These are phyloP conservation scores for Ricinus communis DNA, from an alignment of 345 rosid species.

Conservation along the genomic window DNA sequence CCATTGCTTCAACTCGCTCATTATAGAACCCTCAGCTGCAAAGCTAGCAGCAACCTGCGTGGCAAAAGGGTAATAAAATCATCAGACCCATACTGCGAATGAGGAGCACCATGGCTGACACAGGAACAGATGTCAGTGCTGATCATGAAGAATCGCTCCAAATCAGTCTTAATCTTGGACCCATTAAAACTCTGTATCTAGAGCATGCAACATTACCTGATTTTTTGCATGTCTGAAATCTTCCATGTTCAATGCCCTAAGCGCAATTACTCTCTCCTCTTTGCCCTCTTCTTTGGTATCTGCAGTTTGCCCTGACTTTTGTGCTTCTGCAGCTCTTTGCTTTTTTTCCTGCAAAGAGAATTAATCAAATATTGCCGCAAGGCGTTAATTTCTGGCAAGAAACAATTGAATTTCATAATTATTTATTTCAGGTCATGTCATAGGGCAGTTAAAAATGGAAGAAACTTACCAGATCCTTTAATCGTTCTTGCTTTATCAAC, in stretches of 20 bases:
- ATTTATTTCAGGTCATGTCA: background rate
- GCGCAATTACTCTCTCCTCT: conserved; percentile 54
- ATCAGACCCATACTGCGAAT: background rate
- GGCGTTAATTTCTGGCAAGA: no score
- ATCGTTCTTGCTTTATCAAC: conserved; percentile 73
- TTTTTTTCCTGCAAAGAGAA: conserved; percentile 53
- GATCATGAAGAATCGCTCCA: no score
- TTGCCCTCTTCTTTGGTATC: conserved; percentile 33
- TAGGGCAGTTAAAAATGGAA: background rate
- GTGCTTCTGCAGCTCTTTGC: conserved; percentile 44
- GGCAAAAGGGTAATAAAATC: background rate
- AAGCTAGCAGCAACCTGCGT: conserved; percentile 92
- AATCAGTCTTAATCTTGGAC: no score
- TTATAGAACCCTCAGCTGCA: conserved; percentile 64
- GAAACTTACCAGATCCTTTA: conserved; percentile 55
- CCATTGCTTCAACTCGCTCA: conserved; percentile 89
- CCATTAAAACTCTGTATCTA: no score
- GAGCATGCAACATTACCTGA: conserved; percentile 72
- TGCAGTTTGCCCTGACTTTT: conserved; percentile 20
- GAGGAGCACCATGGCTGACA: background rate
- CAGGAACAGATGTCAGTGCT: no score
- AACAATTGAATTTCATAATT: background rate
- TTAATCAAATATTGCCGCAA: background rate
- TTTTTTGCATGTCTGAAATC: conserved; percentile 79
- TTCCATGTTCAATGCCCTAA: conserved; percentile 73